Evolutionary conservation across 2,329 filamentous ascomycete species (phyloP), one percentile per base, ranked within the genome.

Genomic region (Penicillium sp.): DNA sequence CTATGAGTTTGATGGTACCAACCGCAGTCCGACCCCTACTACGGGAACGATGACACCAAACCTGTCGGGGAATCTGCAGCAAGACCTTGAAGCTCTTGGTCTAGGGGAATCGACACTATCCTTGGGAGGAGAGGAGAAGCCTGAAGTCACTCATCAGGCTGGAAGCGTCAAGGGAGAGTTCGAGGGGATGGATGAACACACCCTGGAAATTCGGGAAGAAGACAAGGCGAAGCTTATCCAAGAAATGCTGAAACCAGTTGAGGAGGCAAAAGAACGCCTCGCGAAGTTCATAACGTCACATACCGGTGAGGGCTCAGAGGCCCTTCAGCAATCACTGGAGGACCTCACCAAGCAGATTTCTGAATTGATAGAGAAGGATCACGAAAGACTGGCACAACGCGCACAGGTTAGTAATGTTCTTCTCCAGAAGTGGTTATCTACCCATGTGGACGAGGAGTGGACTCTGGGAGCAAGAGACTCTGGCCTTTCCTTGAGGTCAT

Each of bases 351-450:
- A 77, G 58, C 76, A 78, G 65, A 82, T 81, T 45, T 81, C 80
- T n/a, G 83, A 83, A 30, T 81, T 85, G 46, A 81, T 85, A 63
- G 86, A 86, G 75, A 87, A 86, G 67, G 86, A 80, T 54, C 70
- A 77, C 26, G 78, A 80, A 62, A 73, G 75, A 38, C 70, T 80
- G 31, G 76, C 77, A 31, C 75, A 78, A 63, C 77, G 78, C 62
- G 77, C 76, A 63, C 77, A 80, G 76, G 78, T 80, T 41, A 72
- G 74, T 76, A 31, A 55, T 9, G 5, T 41, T 23, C 50, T 45
- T 13, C 35, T 41, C 11, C 35, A 41, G 35, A 41, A 41, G 13
- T 41, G 35, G 35, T 5, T 41, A 15, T 41, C 11, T 13, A 41
- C 35, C 35, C 35, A 41, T 13, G 35, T 15, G 8, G 56, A 50